phyloP scores from a whole-genome alignment of 352 stramenopile species.

The Phytophthora niederhauseri region DNA sequence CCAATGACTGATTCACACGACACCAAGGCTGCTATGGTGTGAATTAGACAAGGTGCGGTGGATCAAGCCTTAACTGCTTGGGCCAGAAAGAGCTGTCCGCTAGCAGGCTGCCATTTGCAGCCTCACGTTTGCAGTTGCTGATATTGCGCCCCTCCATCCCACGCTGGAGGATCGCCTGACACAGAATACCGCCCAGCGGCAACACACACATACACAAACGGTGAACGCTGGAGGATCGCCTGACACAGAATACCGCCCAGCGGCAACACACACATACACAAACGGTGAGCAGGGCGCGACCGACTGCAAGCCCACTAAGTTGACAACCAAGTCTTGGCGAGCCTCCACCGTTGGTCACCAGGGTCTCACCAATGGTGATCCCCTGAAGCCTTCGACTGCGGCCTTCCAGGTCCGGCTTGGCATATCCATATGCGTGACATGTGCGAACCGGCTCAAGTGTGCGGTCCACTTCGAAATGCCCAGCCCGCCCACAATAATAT shows the following conservation, averaged over 20 bases:
- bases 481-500: background rate
- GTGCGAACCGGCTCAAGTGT: slow-evolving; percentile 18
- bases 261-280: background rate
- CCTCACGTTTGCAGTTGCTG: background rate
- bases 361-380: too few relatives aligned
- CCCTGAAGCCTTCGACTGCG: too few relatives aligned
- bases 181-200: too few relatives aligned
- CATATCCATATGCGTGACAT: slow-evolving; percentile 8
- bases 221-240: background rate
- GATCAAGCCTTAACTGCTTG: background rate
- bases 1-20: background rate
- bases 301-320: background rate
- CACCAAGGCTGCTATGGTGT: background rate
- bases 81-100: background rate
- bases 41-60: too few relatives aligned
- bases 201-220: background rate
- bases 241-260: too few relatives aligned
- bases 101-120: background rate
- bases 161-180: too few relatives aligned
- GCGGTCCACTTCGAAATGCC: background rate
- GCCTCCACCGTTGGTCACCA: too few relatives aligned
- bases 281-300: background rate
- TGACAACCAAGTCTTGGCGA: background rate
- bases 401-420: too few relatives aligned
- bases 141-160: too few relatives aligned